Conservation (phyloP, 1,139 yeast genomes). For the Zygoascus hellenicus region DNA sequence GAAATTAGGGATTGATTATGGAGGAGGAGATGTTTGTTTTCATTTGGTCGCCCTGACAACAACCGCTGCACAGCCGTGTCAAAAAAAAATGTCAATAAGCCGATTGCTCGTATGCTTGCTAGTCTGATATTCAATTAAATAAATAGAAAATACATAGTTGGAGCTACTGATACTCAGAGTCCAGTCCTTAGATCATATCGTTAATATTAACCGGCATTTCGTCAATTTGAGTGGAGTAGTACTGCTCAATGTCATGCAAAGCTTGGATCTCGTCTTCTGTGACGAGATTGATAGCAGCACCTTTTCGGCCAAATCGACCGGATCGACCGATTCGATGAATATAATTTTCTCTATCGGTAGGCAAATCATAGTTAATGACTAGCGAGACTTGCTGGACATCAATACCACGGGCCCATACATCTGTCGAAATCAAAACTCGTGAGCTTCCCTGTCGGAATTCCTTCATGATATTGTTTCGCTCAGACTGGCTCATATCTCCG, state of each 20-base stretch:
- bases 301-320: slow-evolving; percentile 94
- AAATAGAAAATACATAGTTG: neutral
- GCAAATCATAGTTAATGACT: slow-evolving; percentile 89
- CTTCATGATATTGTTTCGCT: slow-evolving; percentile 82
- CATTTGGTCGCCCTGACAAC: slow-evolving; percentile 7
- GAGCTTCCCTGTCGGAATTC: slow-evolving; percentile 53
- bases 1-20: neutral
- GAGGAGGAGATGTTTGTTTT: slow-evolving; percentile 4
- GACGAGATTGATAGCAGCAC: slow-evolving; percentile 85
- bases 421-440: slow-evolving; percentile 87
- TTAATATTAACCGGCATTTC: slow-evolving; percentile 83
- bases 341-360: slow-evolving; percentile 79
- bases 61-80: slow-evolving; percentile 8
- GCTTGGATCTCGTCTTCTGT: slow-evolving; percentile 60
- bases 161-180: neutral
- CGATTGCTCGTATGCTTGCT: neutral
- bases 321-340: slow-evolving; percentile 93
- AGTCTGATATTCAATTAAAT: neutral
- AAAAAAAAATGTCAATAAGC: too few relatives aligned
- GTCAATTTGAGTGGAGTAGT: slow-evolving; percentile 68
- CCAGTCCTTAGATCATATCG: slow-evolving; percentile 33
- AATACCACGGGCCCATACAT: slow-evolving; percentile 97
- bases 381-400: slow-evolving; percentile 97
- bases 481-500: slow-evolving; percentile 95
- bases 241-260: slow-evolving; percentile 65